These are phyloP conservation scores for Lanmaoa pseudosensibilis DNA, from an alignment of 768 basidiomycete species.

Conservation along the genomic window DNA sequence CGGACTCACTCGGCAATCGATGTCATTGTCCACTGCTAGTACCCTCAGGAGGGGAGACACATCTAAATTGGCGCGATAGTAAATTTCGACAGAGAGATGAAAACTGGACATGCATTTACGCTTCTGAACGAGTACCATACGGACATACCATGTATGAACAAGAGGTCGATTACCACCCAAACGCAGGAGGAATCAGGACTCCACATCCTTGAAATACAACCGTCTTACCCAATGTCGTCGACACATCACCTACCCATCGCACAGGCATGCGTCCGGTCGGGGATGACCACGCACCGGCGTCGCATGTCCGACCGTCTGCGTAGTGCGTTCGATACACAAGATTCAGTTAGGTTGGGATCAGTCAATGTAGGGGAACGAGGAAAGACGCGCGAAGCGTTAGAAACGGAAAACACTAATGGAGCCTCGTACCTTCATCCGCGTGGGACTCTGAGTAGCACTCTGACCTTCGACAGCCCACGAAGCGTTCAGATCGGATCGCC, in stretches of 20 bases:
- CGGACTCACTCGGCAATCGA: background rate
- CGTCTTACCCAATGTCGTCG: conserved; percentile 69
- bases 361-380: background rate
- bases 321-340: background rate
- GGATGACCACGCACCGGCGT: conserved; percentile 75
- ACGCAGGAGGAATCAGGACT: background rate
- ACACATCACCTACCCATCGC: conserved; percentile 56
- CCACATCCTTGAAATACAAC: conserved; percentile 40
- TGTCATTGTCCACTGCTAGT: background rate
- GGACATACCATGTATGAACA: background rate
- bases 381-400: background rate
- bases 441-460: too few relatives aligned
- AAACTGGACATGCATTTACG: background rate
- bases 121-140: background rate
- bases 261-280: conserved; percentile 37
- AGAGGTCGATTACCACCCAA: too few relatives aligned
- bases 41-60: too few relatives aligned
- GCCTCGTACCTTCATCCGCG: conserved; percentile 28
- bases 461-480: too few relatives aligned
- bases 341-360: background rate
- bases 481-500: conserved; percentile 65
- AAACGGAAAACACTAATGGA: background rate
- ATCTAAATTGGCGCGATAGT: background rate
- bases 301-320: conserved; percentile 73
- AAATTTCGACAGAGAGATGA: too few relatives aligned